Evolutionary conservation across 257 asterid genomes (phyloP).

Genomic region (Plantago elongata): DNA sequence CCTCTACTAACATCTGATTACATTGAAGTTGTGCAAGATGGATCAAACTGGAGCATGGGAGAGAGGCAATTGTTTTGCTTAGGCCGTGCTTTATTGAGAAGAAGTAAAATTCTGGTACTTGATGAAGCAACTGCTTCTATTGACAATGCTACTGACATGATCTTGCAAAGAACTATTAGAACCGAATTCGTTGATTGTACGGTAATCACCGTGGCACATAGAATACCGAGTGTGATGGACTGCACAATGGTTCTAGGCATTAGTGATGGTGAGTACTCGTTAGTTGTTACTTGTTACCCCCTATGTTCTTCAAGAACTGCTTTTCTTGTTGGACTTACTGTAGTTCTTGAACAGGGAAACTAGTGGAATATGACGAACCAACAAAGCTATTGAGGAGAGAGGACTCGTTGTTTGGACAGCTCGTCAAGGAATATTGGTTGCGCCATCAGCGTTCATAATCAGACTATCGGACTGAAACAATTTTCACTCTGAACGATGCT

Average conservation of each 20-base stretch:
- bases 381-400: conserved; percentile 64
- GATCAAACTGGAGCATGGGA: conserved; percentile 99
- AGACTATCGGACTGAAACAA: too few species aligned
- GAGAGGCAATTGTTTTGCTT: conserved; percentile 82
- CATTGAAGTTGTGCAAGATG: conserved; percentile 79
- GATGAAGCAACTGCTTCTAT: conserved; percentile 98
- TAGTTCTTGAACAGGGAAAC: conserved; percentile 42
- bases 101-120: conserved; percentile 76
- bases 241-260: conserved; percentile 86
- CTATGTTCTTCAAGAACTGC: neutral
- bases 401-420: conserved; percentile 69
- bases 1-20: neutral
- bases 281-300: too few species aligned
- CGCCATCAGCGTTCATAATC: conserved; percentile 24
- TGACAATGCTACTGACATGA: conserved; percentile 84
- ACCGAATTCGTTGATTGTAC: conserved; percentile 75
- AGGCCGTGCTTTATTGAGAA: conserved; percentile 79
- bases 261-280: conserved; percentile 60
- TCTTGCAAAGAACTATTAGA: conserved; percentile 80
- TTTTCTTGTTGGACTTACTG: neutral
- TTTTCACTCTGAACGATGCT: too few species aligned
- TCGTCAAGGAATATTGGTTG: conserved; percentile 91
- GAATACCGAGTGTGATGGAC: conserved; percentile 97
- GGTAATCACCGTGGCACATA: conserved; percentile 90
- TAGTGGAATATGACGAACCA: conserved; percentile 83